Evolutionary conservation across 208 protist genomes (phyloP).

Genomic region (Acanthamoeba divionensis): DNA sequence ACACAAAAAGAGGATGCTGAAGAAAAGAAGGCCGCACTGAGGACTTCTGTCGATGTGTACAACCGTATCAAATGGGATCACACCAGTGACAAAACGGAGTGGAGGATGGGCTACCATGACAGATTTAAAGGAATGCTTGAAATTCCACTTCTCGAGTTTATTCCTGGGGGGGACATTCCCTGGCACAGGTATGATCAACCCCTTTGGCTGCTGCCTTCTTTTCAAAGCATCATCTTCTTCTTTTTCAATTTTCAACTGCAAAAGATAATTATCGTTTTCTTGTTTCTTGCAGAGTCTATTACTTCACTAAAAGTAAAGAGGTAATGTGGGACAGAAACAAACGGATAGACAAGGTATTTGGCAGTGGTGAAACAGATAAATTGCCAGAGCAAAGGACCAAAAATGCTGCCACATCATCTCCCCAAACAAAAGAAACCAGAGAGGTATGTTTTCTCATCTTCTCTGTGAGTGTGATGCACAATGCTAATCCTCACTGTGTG

Average conservation of each 20-base stretch:
- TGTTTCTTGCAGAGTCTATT: too few relatives aligned
- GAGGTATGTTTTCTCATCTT: too few relatives aligned
- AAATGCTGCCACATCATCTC: too few relatives aligned
- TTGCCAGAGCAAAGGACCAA: background rate
- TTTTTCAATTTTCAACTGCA: too few relatives aligned
- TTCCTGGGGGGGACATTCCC: conserved; percentile 28
- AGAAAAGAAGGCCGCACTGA: conserved; percentile 26
- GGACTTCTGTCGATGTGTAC: conserved; percentile 39
- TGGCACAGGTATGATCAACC: too few relatives aligned
- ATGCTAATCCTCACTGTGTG: too few relatives aligned
- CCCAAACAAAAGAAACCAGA: background rate
- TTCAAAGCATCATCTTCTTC: too few relatives aligned
- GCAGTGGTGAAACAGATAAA: background rate
- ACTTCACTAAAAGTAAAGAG: conserved; percentile 32
- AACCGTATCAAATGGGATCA: conserved; percentile 36
- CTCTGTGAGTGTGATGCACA: too few relatives aligned
- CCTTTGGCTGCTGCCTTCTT: too few relatives aligned
- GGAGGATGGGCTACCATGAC: conserved; percentile 45
- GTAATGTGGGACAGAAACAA: conserved; percentile 48
- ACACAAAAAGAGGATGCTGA: background rate
- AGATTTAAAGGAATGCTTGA: conserved; percentile 46
- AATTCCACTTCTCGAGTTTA: conserved; percentile 44
- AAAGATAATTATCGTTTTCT: too few relatives aligned
- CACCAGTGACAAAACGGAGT: conserved; percentile 31
- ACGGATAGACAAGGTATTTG: conserved; percentile 28